Conservation (phyloP, 495 filamentous ascomycete species). For the Aspergillus biplanus region DNA sequence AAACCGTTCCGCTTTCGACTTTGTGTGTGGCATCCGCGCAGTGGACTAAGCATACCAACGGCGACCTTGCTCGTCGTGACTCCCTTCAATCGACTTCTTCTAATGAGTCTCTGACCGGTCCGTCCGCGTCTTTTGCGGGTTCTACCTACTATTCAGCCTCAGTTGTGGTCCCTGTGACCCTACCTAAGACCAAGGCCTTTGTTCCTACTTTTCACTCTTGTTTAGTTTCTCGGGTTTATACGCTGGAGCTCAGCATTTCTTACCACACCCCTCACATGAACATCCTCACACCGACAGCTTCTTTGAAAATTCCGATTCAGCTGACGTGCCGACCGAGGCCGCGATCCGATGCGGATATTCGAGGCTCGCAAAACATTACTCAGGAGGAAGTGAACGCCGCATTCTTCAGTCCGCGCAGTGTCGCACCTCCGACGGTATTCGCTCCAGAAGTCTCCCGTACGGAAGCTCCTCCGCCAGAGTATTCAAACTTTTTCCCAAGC, state of each 20-base stretch:
- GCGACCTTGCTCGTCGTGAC: conserved; percentile 53
- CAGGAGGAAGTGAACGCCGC: conserved; percentile 42
- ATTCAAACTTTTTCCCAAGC: conserved; percentile 5
- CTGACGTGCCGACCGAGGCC: conserved; percentile 47
- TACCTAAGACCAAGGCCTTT: conserved; percentile 73
- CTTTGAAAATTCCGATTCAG: conserved; percentile 77
- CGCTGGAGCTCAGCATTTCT: conserved; percentile 67
- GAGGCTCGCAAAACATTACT: conserved; percentile 31
- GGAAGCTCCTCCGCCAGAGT: conserved; percentile 21
- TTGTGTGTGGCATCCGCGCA: conserved; percentile 64
- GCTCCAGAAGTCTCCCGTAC: not conserved
- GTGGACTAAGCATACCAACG: conserved; percentile 63
- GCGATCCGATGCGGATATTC: conserved; percentile 13
- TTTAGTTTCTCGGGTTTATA: conserved; percentile 78
- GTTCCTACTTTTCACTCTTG: conserved; percentile 90
- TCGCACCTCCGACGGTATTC: conserved; percentile 21
- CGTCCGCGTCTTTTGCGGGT: conserved; percentile 46
- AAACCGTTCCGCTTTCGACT: conserved; percentile 63
- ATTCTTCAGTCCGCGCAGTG: conserved; percentile 43
- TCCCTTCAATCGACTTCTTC: conserved; percentile 55
- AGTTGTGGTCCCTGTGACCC: conserved; percentile 72
- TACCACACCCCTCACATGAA: conserved; percentile 61
- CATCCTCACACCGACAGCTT: conserved; percentile 56
- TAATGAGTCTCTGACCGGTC: conserved; percentile 36
- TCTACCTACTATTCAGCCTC: conserved; percentile 65